phyloP scores from a whole-genome alignment of 495 filamentous ascomycete species.

The Aspergillus steynii region DNA sequence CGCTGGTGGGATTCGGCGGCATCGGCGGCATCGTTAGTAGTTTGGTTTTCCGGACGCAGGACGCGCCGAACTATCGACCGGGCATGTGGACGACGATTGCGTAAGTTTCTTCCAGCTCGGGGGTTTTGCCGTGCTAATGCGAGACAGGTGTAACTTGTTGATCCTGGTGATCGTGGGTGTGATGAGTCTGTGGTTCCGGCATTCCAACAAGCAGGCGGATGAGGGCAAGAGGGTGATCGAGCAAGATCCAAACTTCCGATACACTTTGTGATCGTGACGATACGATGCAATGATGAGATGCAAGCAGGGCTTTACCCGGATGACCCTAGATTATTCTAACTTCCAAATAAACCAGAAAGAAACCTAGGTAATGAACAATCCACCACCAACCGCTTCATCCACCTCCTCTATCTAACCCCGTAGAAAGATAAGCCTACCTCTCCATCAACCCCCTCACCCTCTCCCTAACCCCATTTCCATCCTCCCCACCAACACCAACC shows the following conservation, averaged over 20 bases:
- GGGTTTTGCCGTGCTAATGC: background rate
- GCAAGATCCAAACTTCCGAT: constrained; percentile 5
- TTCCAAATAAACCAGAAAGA: too few species aligned
- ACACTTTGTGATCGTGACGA: constrained; percentile 1
- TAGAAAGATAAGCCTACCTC: too few species aligned
- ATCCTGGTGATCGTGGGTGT: constrained; percentile 2
- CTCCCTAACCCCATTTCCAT: too few species aligned
- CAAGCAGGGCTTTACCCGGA: too few species aligned
- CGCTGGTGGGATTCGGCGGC: constrained; percentile 55
- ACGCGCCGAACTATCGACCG: constrained; percentile 56
- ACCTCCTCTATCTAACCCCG: too few species aligned
- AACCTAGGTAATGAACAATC: too few species aligned
- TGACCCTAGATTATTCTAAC: too few species aligned
- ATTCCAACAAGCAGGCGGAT: constrained; percentile 7
- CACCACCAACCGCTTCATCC: too few species aligned
- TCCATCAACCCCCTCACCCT: too few species aligned
- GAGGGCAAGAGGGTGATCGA: constrained; percentile 7
- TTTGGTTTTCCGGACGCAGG: constrained; percentile 58
- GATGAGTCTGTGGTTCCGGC: constrained; percentile 4
- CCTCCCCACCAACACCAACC: too few species aligned
- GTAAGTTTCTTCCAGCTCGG: constrained; percentile 21
- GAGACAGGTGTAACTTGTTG: constrained; percentile 8
- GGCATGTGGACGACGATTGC: constrained; percentile 53
- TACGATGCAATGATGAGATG: too few species aligned
- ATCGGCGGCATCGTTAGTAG: constrained; percentile 61